Evolutionary conservation across 2,329 filamentous ascomycete genomes (phyloP), one percentile per base, ranked within the genome.

Genomic region (Neofusicoccum ribis): DNA sequence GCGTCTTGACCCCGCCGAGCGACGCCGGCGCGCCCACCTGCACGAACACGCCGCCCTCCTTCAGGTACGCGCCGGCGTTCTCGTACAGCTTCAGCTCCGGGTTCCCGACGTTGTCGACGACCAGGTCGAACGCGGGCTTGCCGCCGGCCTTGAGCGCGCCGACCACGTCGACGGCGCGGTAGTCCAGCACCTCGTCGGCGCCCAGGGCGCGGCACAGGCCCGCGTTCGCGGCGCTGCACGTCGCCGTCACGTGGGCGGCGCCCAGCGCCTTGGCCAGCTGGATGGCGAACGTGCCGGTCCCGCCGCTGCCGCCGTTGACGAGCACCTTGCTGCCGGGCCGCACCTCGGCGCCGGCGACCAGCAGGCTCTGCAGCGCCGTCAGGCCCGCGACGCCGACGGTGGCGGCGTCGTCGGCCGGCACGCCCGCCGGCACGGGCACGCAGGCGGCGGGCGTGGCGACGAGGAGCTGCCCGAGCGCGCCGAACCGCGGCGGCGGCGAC

Each of bases 121-220:
- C 74, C 77, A 14, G 76, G 70, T 4, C 76, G 75, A 2, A 79
- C 67, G 9, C 23, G 23, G 23, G 23, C 3, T 23, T 23, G 23
- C 23, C 23, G 23, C 73, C 71, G 1, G 78, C 77, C 5, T 17
- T 36, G 1, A 52, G 20, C 49, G 15, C 31, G 27, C 5, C 49
- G 3, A 51, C 20, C n/a, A 51, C 49, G 27, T 52, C 49, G 6
- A 8, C 15, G 15, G 5, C n/a, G 85, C 49, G 27, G 27, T 90
- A 89, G 70, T 89, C 85, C 52, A 89, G 80, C 36, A 89, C 82
- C 66, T 87, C 84, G 69, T 90, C 86, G 5, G 88, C 88, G 0
- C 88, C 88, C 1, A 91, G 74, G 2, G 76, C 75, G 66, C 81
- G 81, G 71, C 85, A 87, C 1, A 90, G 73, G 49, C 84, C 81